Conservation (phyloP, 345 rosid species). For the Adansonia digitata region DNA sequence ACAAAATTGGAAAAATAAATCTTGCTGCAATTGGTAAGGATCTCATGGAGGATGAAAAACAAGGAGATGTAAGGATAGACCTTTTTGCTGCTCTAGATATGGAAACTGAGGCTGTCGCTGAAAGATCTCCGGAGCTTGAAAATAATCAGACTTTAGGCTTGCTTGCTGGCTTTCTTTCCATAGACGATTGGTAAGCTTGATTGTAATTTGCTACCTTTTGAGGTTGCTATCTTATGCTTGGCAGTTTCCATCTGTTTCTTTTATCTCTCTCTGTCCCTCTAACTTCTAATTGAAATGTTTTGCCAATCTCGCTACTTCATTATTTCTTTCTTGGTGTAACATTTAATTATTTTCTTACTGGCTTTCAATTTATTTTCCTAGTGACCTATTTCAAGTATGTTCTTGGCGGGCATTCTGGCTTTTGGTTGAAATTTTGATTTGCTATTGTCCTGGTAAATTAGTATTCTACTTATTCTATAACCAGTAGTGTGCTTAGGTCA, state of each 20-base stretch:
- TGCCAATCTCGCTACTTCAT: background rate
- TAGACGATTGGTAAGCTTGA: constrained; percentile 81
- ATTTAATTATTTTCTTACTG: background rate
- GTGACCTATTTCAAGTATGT: background rate
- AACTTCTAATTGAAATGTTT: background rate
- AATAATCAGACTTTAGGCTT: constrained; percentile 88
- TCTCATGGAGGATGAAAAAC: constrained; percentile 99
- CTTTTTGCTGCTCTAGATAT: constrained; percentile 83
- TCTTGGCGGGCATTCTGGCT: background rate
- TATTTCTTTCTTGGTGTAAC: background rate
- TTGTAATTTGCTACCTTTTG: background rate
- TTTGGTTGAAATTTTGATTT: background rate
- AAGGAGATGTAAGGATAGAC: constrained; percentile 89
- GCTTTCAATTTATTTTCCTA: background rate
- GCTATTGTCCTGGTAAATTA: background rate
- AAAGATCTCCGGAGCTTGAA: constrained; percentile 71
- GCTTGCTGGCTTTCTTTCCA: constrained; percentile 88
- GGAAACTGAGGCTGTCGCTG: constrained; percentile 89
- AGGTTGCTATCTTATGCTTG: background rate
- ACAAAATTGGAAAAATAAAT: constrained; percentile 94
- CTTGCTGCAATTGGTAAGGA: constrained; percentile 99
- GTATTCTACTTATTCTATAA: background rate
- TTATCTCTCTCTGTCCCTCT: background rate
- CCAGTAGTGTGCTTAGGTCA: background rate
- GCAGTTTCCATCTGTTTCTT: background rate